Conservation (phyloP, 108 stramenopile genomes). For the Fragilaria crotonensis region DNA sequence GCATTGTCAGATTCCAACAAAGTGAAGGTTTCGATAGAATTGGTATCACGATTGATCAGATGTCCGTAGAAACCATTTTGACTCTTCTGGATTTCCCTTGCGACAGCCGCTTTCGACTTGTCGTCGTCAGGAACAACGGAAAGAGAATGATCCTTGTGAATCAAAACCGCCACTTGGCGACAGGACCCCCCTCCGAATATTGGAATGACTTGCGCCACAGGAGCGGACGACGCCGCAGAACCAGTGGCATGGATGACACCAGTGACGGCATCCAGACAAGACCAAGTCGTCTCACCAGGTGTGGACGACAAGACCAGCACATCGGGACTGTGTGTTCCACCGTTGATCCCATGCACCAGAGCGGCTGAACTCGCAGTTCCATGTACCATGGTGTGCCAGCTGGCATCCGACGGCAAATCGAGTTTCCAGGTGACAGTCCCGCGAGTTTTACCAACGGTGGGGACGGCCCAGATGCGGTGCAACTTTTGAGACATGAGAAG, state of each 20-base stretch:
- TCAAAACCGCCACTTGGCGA: conserved; percentile 61
- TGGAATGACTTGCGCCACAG: conserved; percentile 67
- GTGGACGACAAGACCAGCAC: conserved; percentile 48
- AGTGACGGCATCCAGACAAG: conserved; percentile 66
- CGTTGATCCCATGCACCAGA: conserved; percentile 56
- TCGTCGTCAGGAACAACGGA: conserved; percentile 44
- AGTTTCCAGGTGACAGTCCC: conserved; percentile 49
- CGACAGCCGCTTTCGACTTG: conserved; percentile 20
- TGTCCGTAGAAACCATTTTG: conserved; percentile 69
- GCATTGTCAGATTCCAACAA: not conserved
- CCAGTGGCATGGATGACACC: conserved; percentile 52
- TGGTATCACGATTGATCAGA: conserved; percentile 34
- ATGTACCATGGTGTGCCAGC: conserved; percentile 71
- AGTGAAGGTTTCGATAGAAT: conserved; percentile 18
- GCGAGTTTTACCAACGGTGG: conserved; percentile 32
- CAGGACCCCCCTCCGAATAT: conserved; percentile 34
- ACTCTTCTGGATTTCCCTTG: conserved; percentile 23
- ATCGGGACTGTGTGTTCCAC: conserved; percentile 62
- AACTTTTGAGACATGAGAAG: conserved; percentile 48
- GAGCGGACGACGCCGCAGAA: conserved; percentile 21
- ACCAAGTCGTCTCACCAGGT: conserved; percentile 43
- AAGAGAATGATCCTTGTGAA: conserved; percentile 50
- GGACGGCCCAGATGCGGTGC: conserved; percentile 60
- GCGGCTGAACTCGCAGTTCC: conserved; percentile 50
- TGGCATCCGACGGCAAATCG: conserved; percentile 42